Base-by-base conservation (phyloP, 2,329 filamentous ascomycete species). In the Trichoderma breve region DNA sequence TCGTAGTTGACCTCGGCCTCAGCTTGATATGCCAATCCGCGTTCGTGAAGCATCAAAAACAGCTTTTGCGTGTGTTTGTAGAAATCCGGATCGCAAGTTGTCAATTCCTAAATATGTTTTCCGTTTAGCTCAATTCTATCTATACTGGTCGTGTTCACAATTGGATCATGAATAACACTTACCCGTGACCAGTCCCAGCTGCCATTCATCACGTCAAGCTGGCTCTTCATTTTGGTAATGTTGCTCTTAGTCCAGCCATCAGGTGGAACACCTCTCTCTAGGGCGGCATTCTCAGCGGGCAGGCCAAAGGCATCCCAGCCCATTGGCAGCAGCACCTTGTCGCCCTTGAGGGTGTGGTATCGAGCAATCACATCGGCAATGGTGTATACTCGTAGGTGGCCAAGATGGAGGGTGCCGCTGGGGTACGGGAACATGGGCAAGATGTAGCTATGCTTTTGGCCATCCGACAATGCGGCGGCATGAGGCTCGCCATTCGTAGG, bases 351-450 rank as follows among this genome's bases (percentile, higher is more conserved):
- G 30, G 87, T 87, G 76, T 91, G 89, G 78, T 91, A 97, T 69
- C 94, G 88, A 15, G 93, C 90, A 67, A 97, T 83, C 11, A 95
- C 92, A 83, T 97, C 94, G 73, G 94, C 93, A 74, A 97, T 96
- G 47, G 94, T 93, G 83, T 97, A 97, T 64, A 97, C 93, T 61
- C 94, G 90, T 51, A 97, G 84, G 80, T 97, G 94, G 15, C 94
- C 94, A 73, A 97, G 89, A 80, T 97, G 94, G 32, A 97, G 86
- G 34, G 90, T 91, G 34, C 94, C 94, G 0, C 94, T 97, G 1
- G 94, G 94, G 80, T 97, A 97, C 0, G 94, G 94, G 79, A 97
- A 97, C 94, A 97, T 97, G 75, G 94, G 91, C 69, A 97, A 85
- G 73, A 97, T 89, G 80, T 95, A 97, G 80, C 85, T 86, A 71